Base-by-base conservation (phyloP, 768 basidiomycete species). In the Xerocomus spinulosus region DNA sequence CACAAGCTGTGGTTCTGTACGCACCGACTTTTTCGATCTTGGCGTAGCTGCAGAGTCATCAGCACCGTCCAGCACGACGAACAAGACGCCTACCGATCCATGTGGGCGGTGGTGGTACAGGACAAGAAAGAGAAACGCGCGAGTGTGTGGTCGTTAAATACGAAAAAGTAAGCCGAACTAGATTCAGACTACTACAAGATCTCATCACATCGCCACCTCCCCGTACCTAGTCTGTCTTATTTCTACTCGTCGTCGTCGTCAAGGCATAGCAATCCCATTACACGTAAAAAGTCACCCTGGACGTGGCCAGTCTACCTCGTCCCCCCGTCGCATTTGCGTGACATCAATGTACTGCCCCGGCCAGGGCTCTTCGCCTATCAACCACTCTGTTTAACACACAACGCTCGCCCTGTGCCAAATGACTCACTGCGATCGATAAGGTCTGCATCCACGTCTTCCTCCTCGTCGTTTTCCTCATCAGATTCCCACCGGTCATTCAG, bases 21-120 rank as follows among this genome's bases (percentile, higher is more conserved):
- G 73, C 72, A 96, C 94, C 94, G 61, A 97, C 82, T 85, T 97
- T 97, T 75, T 97, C 94, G 58, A 97, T 82, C 79, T 94, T 96
- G 54, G 90, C 86, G 70, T 97, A 97, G 61, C 95, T 95, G 55
- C 51, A 65, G 51, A 70, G 48, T 41, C 40, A 50, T 69, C 46
- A 63, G 56, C 48, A 35, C 25, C 21, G 24, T 47, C 38, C 23
- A 43, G n/a, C 18, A 52, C 45, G 41, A 46, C 44, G 44, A 33
- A 34, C 40, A 32, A 41, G 47, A 3, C 17, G 51, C 67, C 40
- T 54, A 70, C 69, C 67, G 67, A 54, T 68, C 67, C 65, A 69
- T 68, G 29, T 52, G 46, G 4, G 47, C 36, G 50, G 48, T 21
- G 59, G 41, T 44, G 46, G 36, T 33, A 45, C 38, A 39, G 17